A percentile compares a stretch with the other conserved stretches of the same genome.
phyloP scores from a whole-genome alignment of 495 filamentous ascomycete genomes.

The Diplogelasinospora grovesii region DNA sequence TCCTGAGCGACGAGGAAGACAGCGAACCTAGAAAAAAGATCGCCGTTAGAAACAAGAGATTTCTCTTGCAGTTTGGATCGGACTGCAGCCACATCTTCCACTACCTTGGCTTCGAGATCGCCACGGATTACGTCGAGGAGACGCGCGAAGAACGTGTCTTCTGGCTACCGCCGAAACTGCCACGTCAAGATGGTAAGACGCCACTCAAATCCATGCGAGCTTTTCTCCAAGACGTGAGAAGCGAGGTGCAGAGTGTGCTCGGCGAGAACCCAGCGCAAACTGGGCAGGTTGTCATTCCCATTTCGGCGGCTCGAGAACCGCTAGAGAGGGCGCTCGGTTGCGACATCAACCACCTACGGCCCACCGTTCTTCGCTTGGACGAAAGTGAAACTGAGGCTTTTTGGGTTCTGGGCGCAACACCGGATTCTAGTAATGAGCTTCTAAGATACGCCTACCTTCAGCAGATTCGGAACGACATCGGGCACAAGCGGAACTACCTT shows the following conservation, averaged over 20 bases:
- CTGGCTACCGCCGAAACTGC: conserved; percentile 20
- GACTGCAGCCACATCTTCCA: conserved; percentile 57
- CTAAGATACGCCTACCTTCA: conserved; percentile 23
- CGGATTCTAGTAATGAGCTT: conserved; percentile 13
- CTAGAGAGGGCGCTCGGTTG: conserved; percentile 17
- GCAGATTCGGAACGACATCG: conserved; percentile 16
- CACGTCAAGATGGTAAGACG: conserved; percentile 16
- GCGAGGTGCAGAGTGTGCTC: conserved; percentile 28
- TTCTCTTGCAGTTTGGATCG: conserved; percentile 59
- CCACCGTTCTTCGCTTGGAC: neutral
- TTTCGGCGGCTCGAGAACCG: conserved; percentile 9
- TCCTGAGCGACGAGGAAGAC: conserved; percentile 40
- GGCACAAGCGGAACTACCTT: conserved; percentile 9
- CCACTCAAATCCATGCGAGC: conserved; percentile 18
- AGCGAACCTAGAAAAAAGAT: conserved; percentile 45
- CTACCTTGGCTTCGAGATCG: conserved; percentile 53
- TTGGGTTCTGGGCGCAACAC: conserved; percentile 13
- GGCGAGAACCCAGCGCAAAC: conserved; percentile 8
- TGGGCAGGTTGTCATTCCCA: conserved; percentile 11
- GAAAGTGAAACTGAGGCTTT: conserved; percentile 7
- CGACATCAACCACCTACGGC: conserved; percentile 2
- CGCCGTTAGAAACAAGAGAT: conserved; percentile 63
- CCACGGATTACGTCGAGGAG: conserved; percentile 15
- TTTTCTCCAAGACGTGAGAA: conserved; percentile 28
- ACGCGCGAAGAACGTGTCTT: conserved; percentile 15